Evolutionary conservation across 495 filamentous ascomycete genomes (phyloP), one percentile per base, ranked within the genome.

Genomic region (Geoglossum glabrum): DNA sequence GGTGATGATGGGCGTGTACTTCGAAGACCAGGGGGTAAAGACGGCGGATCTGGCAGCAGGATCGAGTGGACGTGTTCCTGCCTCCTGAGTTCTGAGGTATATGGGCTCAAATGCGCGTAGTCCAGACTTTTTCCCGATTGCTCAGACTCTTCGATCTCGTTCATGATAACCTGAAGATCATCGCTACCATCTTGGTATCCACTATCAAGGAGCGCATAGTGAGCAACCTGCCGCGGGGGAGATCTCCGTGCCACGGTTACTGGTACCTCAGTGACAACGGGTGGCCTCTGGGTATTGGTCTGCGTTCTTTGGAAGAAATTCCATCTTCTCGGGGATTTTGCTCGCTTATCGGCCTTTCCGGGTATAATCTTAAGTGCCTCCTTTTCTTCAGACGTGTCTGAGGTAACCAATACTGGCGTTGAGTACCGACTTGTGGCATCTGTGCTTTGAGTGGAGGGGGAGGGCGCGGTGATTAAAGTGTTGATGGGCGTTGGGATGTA

Each of bases 171-270:
- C 50, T 83, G 78, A 26, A 88, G 69, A 61, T 84, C 79, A 31
- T 78, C 77, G 8, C 75, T 64, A 55, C 85, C 83, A 3, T 81
- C 81, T 58, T 78, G 77, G 60, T 90, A 85, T 1, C 77, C 79
- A 30, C 78, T 73, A 61, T 92, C 88, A 56, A 92, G 74, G 61
- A 92, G 73, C 1, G 87, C 85, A 68, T 96, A 96, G 64, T 93
- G 89, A 1, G 89, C 82, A 58, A 79, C 65, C 25, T 74, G 72
- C 19, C 76, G 72, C 47, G 61, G 65, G 27, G 65, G 66, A 21
- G 65, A 60, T 56, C 54, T 45, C 40, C 54, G 33, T 38, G 54
- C 54, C 17, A 70, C 63, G 57, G 73, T 65, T 23, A 75, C 73
- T 15, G 71, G 62, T 1, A 73, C 69, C 1, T 74, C 68, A 33